phyloP scores from a whole-genome alignment of 108 stramenopile genomes.

The Skeletonema menzelii region DNA sequence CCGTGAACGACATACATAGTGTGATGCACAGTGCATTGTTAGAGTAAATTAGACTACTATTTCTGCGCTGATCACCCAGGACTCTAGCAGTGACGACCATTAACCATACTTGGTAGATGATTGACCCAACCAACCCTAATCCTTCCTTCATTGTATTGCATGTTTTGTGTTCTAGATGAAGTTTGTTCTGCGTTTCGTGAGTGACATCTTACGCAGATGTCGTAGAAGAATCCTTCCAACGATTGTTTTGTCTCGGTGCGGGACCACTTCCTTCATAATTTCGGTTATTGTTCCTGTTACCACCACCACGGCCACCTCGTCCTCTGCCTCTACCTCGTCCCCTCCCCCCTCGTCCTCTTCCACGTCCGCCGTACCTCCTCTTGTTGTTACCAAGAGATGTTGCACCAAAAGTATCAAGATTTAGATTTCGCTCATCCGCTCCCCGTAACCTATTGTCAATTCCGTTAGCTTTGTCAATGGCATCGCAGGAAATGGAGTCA shows the following conservation, averaged over 20 bases:
- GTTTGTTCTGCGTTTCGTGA: background rate
- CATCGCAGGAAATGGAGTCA: conserved; percentile 85
- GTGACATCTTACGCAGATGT: conserved; percentile 1
- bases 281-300: background rate
- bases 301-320: conserved; percentile 9
- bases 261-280: conserved; percentile 20
- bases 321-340: conserved; percentile 12
- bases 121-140: background rate
- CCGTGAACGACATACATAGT: background rate
- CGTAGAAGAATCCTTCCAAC: conserved; percentile 37
- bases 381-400: conserved; percentile 60
- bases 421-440: conserved; percentile 68
- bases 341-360: conserved; percentile 9
- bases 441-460: conserved; percentile 83
- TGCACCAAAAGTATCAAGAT: conserved; percentile 89
- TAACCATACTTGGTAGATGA: background rate
- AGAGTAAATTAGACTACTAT: background rate
- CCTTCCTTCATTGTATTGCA: background rate
- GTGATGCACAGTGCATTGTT: background rate
- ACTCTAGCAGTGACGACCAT: background rate
- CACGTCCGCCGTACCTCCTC: conserved; percentile 45
- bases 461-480: conserved; percentile 69
- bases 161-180: background rate
- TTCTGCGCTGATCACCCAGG: background rate
- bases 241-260: conserved; percentile 37